Evolutionary conservation across 108 stramenopile genomes (phyloP).

Genomic region (Skeletonema marinoi): DNA sequence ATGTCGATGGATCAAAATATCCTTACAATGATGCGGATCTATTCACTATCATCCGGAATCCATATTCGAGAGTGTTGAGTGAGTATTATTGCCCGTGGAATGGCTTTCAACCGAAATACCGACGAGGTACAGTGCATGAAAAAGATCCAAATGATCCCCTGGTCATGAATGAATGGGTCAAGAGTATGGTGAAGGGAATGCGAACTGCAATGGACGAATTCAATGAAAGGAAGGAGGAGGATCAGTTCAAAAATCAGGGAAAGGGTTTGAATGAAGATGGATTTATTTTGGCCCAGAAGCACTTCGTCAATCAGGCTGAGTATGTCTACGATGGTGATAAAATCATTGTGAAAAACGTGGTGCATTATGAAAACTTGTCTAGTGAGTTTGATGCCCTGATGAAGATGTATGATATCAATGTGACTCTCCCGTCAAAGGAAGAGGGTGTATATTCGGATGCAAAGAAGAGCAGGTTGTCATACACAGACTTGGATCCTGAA

Average conservation of each 20-base stretch:
- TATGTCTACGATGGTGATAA: neutral
- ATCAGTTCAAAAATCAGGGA: too few relatives aligned
- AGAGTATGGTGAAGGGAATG: too few relatives aligned
- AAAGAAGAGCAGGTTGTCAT: neutral
- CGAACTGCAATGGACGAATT: too few relatives aligned
- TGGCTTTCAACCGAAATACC: slow-evolving; percentile 13
- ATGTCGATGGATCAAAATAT: too few relatives aligned
- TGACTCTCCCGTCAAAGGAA: slow-evolving; percentile 6
- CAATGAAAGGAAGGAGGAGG: too few relatives aligned
- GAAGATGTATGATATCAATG: neutral
- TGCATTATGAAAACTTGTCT: too few relatives aligned
- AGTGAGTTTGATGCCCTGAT: too few relatives aligned
- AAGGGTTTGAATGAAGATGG: slow-evolving; percentile 11
- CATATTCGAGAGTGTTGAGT: slow-evolving; percentile 52
- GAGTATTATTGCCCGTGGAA: slow-evolving; percentile 53
- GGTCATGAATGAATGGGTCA: too few relatives aligned
- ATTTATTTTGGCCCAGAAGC: slow-evolving; percentile 13
- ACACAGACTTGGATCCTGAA: too few relatives aligned
- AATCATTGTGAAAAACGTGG: too few relatives aligned
- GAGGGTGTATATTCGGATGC: slow-evolving; percentile 6
- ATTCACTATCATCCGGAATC: slow-evolving; percentile 48
- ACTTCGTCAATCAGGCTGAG: slow-evolving; percentile 17
- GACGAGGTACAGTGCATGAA: neutral
- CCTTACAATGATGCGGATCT: too few relatives aligned
- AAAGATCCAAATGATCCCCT: too few relatives aligned